Evolutionary conservation across 1,139 yeast species (phyloP).

Genomic region (Hansenula lynferdii): DNA sequence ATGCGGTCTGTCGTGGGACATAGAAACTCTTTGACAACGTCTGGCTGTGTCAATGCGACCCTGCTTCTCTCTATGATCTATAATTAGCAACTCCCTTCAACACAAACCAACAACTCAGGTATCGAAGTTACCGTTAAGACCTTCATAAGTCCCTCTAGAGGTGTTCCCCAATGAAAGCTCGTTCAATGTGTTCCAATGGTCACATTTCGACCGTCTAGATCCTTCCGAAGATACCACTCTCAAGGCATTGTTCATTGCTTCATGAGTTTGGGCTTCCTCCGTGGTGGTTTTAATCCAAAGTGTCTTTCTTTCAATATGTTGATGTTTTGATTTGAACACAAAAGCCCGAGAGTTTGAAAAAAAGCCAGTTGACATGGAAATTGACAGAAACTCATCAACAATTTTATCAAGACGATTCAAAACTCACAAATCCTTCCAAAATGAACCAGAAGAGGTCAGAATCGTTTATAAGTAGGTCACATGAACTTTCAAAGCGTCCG

Average conservation of each 20-base stretch:
- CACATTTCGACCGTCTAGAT: neutral
- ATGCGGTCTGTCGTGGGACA: conserved; percentile 28
- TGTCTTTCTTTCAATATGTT: too few species aligned
- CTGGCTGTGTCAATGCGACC: conserved; percentile 40
- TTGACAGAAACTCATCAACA: too few species aligned
- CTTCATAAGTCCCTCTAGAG: neutral
- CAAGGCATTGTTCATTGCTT: too few species aligned
- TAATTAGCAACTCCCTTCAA: neutral
- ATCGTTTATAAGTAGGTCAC: conserved; percentile 21
- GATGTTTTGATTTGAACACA: too few species aligned
- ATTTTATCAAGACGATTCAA: too few species aligned
- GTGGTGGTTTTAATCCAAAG: too few species aligned
- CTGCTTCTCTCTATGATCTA: conserved; percentile 27
- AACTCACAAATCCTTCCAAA: neutral
- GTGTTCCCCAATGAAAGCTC: neutral
- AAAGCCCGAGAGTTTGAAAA: too few species aligned
- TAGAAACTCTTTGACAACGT: conserved; percentile 37
- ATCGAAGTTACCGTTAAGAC: neutral
- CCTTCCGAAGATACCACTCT: too few species aligned
- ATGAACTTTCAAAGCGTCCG: neutral
- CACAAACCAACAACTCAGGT: neutral
- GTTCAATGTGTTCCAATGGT: neutral
- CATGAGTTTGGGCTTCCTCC: too few species aligned
- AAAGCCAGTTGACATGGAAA: too few species aligned
- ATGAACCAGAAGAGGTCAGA: conserved; percentile 23